Percentiles rank a stretch among this genome's conserved stretches.
Conservation (phyloP, 1,139 yeast species). For the Suhomyces wounanorum region DNA sequence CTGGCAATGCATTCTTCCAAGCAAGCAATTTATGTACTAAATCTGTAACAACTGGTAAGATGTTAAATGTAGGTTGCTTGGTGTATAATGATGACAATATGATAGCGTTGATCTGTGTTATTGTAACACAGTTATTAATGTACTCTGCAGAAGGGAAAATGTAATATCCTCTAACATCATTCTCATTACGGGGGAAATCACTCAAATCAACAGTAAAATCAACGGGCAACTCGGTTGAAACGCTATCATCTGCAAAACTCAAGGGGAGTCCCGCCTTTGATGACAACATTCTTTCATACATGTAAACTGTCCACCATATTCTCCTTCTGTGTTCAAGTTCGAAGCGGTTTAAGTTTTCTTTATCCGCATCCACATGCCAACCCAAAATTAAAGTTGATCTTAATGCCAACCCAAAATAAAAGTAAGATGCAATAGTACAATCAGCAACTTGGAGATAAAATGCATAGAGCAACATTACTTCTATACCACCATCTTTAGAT, state of each 20-base stretch:
- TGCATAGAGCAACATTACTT: constrained; percentile 73
- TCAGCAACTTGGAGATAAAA: constrained; percentile 85
- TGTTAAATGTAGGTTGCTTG: constrained; percentile 72
- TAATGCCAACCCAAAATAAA: constrained; percentile 77
- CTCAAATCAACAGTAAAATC: constrained; percentile 62
- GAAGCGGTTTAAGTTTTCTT: constrained; percentile 59
- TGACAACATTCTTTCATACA: constrained; percentile 83
- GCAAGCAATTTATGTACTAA: constrained; percentile 67
- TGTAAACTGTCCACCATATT: constrained; percentile 90
- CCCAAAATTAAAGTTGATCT: constrained; percentile 76
- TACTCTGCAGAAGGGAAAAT: constrained; percentile 82
- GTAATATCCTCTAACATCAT: constrained; percentile 53
- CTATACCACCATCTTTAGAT: constrained; percentile 81
- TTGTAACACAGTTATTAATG: constrained; percentile 75
- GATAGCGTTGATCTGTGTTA: constrained; percentile 77
- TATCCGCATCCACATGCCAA: constrained; percentile 81
- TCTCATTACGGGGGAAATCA: constrained; percentile 58
- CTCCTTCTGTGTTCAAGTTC: constrained; percentile 81
- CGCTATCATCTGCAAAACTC: constrained; percentile 76
- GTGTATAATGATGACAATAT: constrained; percentile 74
- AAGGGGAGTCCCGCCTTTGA: constrained; percentile 85
- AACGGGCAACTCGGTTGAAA: constrained; percentile 72
- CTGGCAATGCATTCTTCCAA: constrained; percentile 72
- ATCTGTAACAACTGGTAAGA: constrained; percentile 72
- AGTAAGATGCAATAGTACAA: constrained; percentile 79